Evolutionary conservation across 768 basidiomycete species (phyloP), one percentile per base, ranked within the genome.

Genomic region (Obba rivulosa): DNA sequence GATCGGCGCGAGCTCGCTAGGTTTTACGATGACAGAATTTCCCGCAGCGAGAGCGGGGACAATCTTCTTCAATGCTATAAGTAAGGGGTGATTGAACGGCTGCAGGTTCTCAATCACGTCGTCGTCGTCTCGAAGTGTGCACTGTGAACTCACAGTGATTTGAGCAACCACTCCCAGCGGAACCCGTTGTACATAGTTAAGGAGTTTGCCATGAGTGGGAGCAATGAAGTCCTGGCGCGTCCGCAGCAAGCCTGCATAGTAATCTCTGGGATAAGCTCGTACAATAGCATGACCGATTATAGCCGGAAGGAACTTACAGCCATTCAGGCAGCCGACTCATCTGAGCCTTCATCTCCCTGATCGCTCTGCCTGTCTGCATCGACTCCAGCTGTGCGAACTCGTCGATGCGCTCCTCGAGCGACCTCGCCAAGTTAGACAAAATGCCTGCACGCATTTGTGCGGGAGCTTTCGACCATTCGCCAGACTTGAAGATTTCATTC

Each of bases 151-250:
- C 49, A 88, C 89, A 13, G 87, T 92, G 21, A 93, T 87, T 61
- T 92, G 89, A 1, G 84, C 90, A 34, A 91, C 87, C n/a, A 92
- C 90, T 10, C 91, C 91, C 0, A 93, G 75, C 0, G 91, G 89
- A 10, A 89, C 72, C 13, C 91, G 77, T 42, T 80, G 77, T 4
- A 92, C 83, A 62, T 87, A 84, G 58, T 92, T 92, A 31, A 92
- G 66, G 34, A 92, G 63, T 45, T 78, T 80, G 0, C 91, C 91
- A 56, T 89, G 84, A 0, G 87, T 87, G 2, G 89, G 91, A 13
- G 85, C 80, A 16, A 91, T 74, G 52, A 80, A 83, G 5, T 68
- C 74, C 61, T 83, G 80, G 38, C 79, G 74, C 2, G 88, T 92
- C 41, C 89, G 71, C 38, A 90, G 60, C 3, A 92, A 62, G 1